Base-by-base conservation (phyloP, 306 rosid species). In the Cucurbita ficifolia region DNA sequence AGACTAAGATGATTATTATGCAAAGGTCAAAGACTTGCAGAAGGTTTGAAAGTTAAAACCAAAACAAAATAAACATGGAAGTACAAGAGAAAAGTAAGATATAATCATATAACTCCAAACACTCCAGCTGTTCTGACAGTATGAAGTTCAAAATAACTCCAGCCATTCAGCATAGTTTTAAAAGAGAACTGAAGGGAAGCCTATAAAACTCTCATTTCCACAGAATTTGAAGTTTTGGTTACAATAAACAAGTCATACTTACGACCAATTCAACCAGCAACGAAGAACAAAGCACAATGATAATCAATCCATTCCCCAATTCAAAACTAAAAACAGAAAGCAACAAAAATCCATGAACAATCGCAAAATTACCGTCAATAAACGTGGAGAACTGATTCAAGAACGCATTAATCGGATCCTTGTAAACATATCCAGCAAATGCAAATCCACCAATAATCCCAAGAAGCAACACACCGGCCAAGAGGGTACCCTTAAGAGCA, bases 381-480 rank as follows among this genome's bases (percentile, higher is more conserved):
- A 91, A 79, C 29, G 87, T 79, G 4, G 99, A 85, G 42, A 95
- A 76, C 24, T 89, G 84, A 76, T 46, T 89, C 83, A 95, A 81
- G 80, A 86, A 91, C 24, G 87, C 75, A 53, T 87, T 95, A 61
- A 95, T 82, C 49, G 85, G 92, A 4, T 95, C 97, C 86, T 57
- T 86, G 72, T 89, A 95, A 43, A 95, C 36, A 75, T 86, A 91
- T 1, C 99, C 96, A 78, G 85, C 92, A 11, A 89, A 60, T 22
- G 83, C 91, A 60, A 89, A 86, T 16, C 97, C 96, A n/a, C 99
- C 97, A 50, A 95, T 89, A 35, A 84, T 1, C n/a, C 92, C 92
- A 18, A 95, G 74, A 53, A 91, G 81, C 29, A 95, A 70, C 6
- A 91, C 35, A 29, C 96, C 99, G 35, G 92, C 97, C 79, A 95